These are phyloP conservation scores for Aureoboletus auriporus DNA, from an alignment of 768 basidiomycete species.

Conservation along the genomic window DNA sequence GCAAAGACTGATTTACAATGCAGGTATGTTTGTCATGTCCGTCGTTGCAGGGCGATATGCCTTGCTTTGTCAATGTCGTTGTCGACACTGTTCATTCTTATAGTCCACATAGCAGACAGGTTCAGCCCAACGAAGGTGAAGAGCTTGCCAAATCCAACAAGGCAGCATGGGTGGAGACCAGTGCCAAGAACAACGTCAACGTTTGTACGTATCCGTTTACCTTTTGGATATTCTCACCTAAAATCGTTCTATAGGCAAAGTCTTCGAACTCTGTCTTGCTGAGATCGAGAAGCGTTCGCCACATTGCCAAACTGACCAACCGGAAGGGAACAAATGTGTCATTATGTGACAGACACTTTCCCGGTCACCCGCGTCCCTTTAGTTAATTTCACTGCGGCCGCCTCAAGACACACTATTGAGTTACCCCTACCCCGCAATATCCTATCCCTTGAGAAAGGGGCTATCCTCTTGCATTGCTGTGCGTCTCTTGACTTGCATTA, in stretches of 20 bases:
- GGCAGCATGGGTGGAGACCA: slow-evolving; percentile 84
- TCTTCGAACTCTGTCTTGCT: slow-evolving; percentile 78
- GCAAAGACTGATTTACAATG: slow-evolving; percentile 82
- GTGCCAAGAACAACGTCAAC: slow-evolving; percentile 82
- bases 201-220: slow-evolving; percentile 61
- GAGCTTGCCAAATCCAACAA: slow-evolving; percentile 66
- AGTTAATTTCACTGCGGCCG: slow-evolving; percentile 1
- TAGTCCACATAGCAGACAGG: slow-evolving; percentile 57
- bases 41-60: slow-evolving; percentile 6
- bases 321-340: slow-evolving; percentile 41
- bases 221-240: not conserved
- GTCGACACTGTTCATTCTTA: slow-evolving; percentile 26
- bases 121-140: slow-evolving; percentile 69
- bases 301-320: slow-evolving; percentile 42
- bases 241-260: slow-evolving; percentile 49
- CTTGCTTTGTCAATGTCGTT: slow-evolving; percentile 8
- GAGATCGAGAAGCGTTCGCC: slow-evolving; percentile 79
- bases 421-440: slow-evolving; percentile 32
- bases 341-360: slow-evolving; percentile 49
- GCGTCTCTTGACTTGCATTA: slow-evolving; percentile 31
- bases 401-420: slow-evolving; percentile 22
- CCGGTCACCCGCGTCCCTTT: slow-evolving; percentile 9
- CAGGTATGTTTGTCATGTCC: slow-evolving; percentile 48
- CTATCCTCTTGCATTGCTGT: slow-evolving; percentile 26
- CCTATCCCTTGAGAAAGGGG: slow-evolving; percentile 21